These are phyloP conservation scores for Yamadazyma dushanensis DNA, from an alignment of 1,139 yeast genomes.

Conservation along the genomic window DNA sequence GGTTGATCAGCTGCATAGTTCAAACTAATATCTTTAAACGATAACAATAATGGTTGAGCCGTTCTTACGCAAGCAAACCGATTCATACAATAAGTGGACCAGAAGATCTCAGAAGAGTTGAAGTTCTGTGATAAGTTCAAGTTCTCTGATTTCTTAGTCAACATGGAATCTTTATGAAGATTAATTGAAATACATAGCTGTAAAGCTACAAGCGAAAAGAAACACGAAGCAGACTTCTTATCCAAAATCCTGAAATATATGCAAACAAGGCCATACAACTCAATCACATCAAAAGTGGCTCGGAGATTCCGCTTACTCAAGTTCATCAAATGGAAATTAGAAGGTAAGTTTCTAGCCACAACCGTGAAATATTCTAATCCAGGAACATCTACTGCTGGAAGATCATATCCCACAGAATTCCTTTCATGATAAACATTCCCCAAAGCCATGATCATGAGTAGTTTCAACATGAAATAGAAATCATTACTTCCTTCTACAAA, in stretches of 20 bases:
- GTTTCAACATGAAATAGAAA: conserved; percentile 20
- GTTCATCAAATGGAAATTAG: conserved; percentile 17
- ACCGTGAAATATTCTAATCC: conserved; percentile 25
- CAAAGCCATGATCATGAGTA: conserved; percentile 23
- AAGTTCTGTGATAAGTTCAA: conserved; percentile 8
- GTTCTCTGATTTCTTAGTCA: conserved; percentile 10
- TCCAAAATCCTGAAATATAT: conserved; percentile 27
- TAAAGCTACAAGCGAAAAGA: conserved; percentile 25
- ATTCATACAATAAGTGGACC: conserved; percentile 30
- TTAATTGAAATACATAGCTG: conserved; percentile 29
- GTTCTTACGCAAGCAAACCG: conserved; percentile 26
- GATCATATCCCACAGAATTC: conserved; percentile 9
- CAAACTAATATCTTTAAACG: conserved; percentile 17
- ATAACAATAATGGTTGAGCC: conserved; percentile 27
- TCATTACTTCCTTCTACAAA: conserved; percentile 4
- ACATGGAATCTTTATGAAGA: conserved; percentile 20
- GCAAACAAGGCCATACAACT: conserved; percentile 25
- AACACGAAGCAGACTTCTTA: conserved; percentile 28
- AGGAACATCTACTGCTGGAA: conserved; percentile 14
- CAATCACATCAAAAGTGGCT: conserved; percentile 24
- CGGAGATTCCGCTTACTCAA: conserved; percentile 14
- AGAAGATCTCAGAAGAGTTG: conserved; percentile 19
- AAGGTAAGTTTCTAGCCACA: conserved; percentile 23
- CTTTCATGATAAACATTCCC: conserved; percentile 23
- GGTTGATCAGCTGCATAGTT: conserved; percentile 9